Base-by-base conservation (phyloP, 805 yeast genomes). In the Wickerhamiella cacticola region DNA sequence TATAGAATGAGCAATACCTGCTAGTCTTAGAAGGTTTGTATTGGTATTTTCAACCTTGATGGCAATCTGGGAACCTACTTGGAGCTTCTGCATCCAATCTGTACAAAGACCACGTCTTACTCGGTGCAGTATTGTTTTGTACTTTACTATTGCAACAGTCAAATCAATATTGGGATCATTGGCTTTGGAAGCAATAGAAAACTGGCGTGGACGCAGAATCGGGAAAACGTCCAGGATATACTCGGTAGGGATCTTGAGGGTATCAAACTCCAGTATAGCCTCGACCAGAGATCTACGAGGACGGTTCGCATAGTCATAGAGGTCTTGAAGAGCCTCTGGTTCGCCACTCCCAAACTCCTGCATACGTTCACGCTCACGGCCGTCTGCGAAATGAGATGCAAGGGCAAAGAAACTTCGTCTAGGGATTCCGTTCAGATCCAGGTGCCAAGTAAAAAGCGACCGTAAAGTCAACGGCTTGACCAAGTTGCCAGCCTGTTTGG, bases 241-340 rank as follows among this genome's bases (percentile, higher is more conserved):
- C 49, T 76, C 80, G 29, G 83, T 59, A 1, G 98, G 97, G 24
- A 92, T 76, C 43, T 65, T 70, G 36, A 92, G 68, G 4, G 85
- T 74, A 52, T 75, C 78, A 59, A 92, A 92, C 60, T 92, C 99
- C 46, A 77, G 72, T 5, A 92, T 61, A 0, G 83, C 82, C 61
- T 92, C 99, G 19, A 87, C 59, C 3, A 88, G 73, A 44, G 95
- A 86, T 54, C 99, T 64, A 53, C 96, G 72, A 4, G 97, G 96
- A 50, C 97, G 68, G 59, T 86, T 83, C n/a, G 94, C 94, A 63
- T 92, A 92, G 62, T 89, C 80, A 61, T 78, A 89, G 40, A 88
- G 64, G 48, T 84, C 95, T 59, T 89, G 87, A 46, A 81, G 74
- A 45, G 83, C 86, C 39, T 80, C 80, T 44, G 79, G 70, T 8